Evolutionary conservation across 352 stramenopile species (phyloP).

Genomic region (Globisporangium nodosum): DNA sequence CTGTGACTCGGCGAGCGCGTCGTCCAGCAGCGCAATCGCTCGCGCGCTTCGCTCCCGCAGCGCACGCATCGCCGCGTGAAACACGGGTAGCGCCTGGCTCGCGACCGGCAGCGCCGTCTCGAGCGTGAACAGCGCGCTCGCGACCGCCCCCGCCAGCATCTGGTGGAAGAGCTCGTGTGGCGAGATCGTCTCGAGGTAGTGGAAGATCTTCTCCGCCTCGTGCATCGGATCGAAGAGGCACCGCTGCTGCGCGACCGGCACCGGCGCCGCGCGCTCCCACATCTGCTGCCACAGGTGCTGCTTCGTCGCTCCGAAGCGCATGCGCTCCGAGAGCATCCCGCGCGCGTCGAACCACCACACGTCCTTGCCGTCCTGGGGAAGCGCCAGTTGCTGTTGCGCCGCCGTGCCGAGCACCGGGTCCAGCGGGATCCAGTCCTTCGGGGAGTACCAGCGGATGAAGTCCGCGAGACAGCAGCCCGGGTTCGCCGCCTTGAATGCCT

Average conservation of each 20-base stretch:
- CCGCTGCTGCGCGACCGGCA: slow-evolving; percentile 62
- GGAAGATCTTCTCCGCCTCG: slow-evolving; percentile 76
- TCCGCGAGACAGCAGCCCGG: slow-evolving; percentile 56
- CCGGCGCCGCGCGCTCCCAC: slow-evolving; percentile 46
- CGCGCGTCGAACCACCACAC: background rate
- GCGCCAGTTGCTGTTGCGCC: no score
- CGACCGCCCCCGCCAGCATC: slow-evolving; percentile 60
- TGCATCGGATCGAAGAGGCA: slow-evolving; percentile 62
- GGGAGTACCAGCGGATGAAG: slow-evolving; percentile 83
- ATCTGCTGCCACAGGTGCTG: slow-evolving; percentile 72
- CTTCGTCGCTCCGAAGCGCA: slow-evolving; percentile 43
- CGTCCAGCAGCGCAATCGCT: slow-evolving; percentile 53
- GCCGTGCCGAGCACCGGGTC: slow-evolving; percentile 8
- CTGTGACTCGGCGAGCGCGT: slow-evolving; percentile 57
- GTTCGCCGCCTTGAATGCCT: slow-evolving; percentile 83
- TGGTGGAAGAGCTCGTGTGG: slow-evolving; percentile 78
- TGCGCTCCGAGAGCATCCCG: slow-evolving; percentile 68
- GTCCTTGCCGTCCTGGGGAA: background rate
- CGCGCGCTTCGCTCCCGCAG: slow-evolving; percentile 23
- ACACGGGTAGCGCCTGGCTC: background rate
- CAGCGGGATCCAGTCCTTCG: slow-evolving; percentile 70
- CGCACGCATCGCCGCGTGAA: background rate
- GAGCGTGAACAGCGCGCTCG: slow-evolving; percentile 49
- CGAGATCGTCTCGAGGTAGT: slow-evolving; percentile 79
- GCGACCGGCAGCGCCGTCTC: slow-evolving; percentile 37